A percentile compares a stretch with the other conserved stretches of the same genome.
phyloP scores from a whole-genome alignment of 192 early-diverging fungal species.

The Coemansia sp. region DNA sequence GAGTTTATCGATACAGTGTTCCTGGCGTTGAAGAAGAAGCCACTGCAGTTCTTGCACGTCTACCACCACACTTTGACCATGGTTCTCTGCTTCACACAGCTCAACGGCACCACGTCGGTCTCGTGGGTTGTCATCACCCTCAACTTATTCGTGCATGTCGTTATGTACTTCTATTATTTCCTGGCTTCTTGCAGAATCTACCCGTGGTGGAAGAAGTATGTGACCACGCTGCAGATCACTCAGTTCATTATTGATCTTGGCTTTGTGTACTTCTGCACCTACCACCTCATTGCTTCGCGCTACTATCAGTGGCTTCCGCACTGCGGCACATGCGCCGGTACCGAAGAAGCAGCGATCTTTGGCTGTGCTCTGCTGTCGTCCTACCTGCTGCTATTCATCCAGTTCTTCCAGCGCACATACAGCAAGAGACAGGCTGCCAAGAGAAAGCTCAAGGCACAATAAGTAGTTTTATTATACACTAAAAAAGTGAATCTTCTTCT shows the following conservation, averaged over 20 bases:
- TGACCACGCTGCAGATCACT: constrained; percentile 85
- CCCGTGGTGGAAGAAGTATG: constrained; percentile 92
- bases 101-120: constrained; percentile 69
- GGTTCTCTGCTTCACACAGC: constrained; percentile 81
- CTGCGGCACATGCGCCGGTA: constrained; percentile 70
- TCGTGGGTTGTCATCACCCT: constrained; percentile 62
- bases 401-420: constrained; percentile 87
- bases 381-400: constrained; percentile 86
- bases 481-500: constrained; percentile 73
- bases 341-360: constrained; percentile 75
- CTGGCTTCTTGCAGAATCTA: constrained; percentile 70
- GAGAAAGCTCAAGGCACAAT: constrained; percentile 48
- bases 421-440: constrained; percentile 54
- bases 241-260: constrained; percentile 88
- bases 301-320: constrained; percentile 63
- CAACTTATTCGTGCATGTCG: constrained; percentile 84
- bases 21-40: constrained; percentile 80
- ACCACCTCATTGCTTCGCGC: constrained; percentile 72
- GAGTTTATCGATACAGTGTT: constrained; percentile 88
- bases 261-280: constrained; percentile 83
- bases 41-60: constrained; percentile 85
- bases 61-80: constrained; percentile 92
- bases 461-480: constrained; percentile 19
- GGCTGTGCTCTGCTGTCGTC: constrained; percentile 74
- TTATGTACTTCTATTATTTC: constrained; percentile 93